phyloP scores from a whole-genome alignment of 768 basidiomycete species.

The Boletus edulis region DNA sequence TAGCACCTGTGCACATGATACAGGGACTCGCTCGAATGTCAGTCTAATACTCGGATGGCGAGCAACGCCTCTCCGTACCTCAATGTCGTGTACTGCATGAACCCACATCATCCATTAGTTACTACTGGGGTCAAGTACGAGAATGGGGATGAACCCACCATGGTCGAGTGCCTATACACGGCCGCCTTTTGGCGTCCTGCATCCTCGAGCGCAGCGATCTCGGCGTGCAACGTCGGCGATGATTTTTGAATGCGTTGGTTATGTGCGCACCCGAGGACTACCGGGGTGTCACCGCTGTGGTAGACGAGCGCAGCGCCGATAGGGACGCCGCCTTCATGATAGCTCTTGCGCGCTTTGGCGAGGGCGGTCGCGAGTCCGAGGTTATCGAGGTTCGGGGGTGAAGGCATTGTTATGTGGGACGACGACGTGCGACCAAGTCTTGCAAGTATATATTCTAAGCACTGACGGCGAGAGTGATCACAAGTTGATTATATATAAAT shows the following conservation, averaged over 20 bases:
- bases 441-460: too few relatives aligned
- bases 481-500: too few relatives aligned
- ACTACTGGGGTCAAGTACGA: too few relatives aligned
- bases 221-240: constrained; percentile 44
- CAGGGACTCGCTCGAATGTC: constrained; percentile 38
- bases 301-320: constrained; percentile 54
- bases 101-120: not conserved
- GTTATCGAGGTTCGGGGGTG: constrained; percentile 16
- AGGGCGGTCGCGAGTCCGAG: constrained; percentile 34
- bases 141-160: constrained; percentile 33
- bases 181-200: constrained; percentile 48
- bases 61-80: constrained; percentile 21
- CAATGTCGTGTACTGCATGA: constrained; percentile 36
- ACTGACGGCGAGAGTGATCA: too few relatives aligned
- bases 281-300: constrained; percentile 10
- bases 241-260: constrained; percentile 45
- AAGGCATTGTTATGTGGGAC: too few relatives aligned
- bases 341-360: constrained; percentile 45
- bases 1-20: constrained; percentile 63
- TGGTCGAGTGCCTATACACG: constrained; percentile 46
- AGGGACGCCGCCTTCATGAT: constrained; percentile 56
- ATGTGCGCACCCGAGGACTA: constrained; percentile 42
- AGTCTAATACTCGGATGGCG: too few relatives aligned
- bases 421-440: too few relatives aligned
- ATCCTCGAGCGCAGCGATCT: constrained; percentile 49